phyloP scores from a whole-genome alignment of 1,284 basidiomycete genomes.

The Hortiboletus rubellus region DNA sequence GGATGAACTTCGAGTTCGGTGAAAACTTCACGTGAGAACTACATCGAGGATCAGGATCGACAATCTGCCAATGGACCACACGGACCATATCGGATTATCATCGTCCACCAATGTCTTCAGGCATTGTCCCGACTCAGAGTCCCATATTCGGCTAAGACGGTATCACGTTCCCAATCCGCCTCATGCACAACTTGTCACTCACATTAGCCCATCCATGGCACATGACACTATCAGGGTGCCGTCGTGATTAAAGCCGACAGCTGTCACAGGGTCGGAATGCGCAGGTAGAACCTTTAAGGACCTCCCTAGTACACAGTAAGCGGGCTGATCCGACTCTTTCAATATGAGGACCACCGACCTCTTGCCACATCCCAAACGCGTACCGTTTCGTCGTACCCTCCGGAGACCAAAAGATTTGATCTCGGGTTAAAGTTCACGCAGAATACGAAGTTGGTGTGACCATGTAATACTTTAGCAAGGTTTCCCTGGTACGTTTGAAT shows the following conservation, averaged over 20 bases:
- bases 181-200: constrained; percentile 33
- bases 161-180: neutral
- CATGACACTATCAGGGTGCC: constrained; percentile 93
- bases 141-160: constrained; percentile 85
- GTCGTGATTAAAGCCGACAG: constrained; percentile 91
- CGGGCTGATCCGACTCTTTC: neutral
- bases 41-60: constrained; percentile 16
- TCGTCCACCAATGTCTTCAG: constrained; percentile 96
- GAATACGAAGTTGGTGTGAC: constrained; percentile 94
- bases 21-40: constrained; percentile 89
- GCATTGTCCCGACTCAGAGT: constrained; percentile 94
- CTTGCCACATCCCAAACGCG: constrained; percentile 93
- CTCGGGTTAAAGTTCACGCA: constrained; percentile 90
- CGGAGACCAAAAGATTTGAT: constrained; percentile 87
- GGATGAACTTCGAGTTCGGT: constrained; percentile 86
- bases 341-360: constrained; percentile 48
- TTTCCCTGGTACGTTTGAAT: constrained; percentile 45
- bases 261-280: constrained; percentile 95
- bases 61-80: constrained; percentile 3
- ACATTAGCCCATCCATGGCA: constrained; percentile 97
- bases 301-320: constrained; percentile 50
- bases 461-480: constrained; percentile 62
- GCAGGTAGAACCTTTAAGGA: constrained; percentile 85
- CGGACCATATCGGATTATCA: constrained; percentile 89
- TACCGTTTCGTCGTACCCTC: constrained; percentile 93